Evolutionary conservation across 768 basidiomycete species (phyloP).

Genomic region (Lactifluus rugatus): DNA sequence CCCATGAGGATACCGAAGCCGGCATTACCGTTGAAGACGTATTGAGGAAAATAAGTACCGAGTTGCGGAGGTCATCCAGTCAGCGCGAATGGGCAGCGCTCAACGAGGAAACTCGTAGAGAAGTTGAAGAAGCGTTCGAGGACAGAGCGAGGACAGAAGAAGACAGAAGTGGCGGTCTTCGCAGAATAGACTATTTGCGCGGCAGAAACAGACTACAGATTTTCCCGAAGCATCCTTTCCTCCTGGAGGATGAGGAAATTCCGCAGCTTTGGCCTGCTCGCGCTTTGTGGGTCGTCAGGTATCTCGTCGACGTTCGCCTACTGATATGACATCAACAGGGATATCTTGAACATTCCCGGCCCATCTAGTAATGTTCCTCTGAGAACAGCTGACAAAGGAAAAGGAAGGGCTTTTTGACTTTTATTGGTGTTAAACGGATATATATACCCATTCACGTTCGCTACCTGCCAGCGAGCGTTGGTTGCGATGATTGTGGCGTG

Average conservation of each 20-base stretch:
- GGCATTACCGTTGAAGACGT: slow-evolving; percentile 16
- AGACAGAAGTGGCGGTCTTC: slow-evolving; percentile 3
- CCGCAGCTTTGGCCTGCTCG: background rate
- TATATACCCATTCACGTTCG: background rate
- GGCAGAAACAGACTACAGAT: slow-evolving; percentile 12
- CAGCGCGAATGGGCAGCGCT: slow-evolving; percentile 9
- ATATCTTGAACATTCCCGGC: background rate
- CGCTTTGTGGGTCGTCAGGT: slow-evolving; percentile 2
- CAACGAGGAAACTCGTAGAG: slow-evolving; percentile 3
- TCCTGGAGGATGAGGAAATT: slow-evolving; percentile 4
- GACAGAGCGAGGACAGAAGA: slow-evolving; percentile 5
- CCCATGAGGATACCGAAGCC: background rate
- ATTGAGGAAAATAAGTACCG: background rate
- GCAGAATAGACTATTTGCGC: slow-evolving; percentile 9
- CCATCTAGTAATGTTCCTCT: background rate
- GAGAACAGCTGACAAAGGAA: slow-evolving; percentile 1
- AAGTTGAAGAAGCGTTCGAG: slow-evolving; percentile 9
- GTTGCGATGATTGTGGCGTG: background rate
- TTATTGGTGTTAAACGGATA: background rate
- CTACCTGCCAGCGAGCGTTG: background rate
- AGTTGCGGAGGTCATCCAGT: slow-evolving; percentile 11
- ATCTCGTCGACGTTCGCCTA: background rate
- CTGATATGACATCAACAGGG: background rate
- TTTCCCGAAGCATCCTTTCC: slow-evolving; percentile 1
- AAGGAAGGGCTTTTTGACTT: background rate